Evolutionary conservation across 73 alveolate genomes (phyloP).

Genomic region (Paramecium caudatum): DNA sequence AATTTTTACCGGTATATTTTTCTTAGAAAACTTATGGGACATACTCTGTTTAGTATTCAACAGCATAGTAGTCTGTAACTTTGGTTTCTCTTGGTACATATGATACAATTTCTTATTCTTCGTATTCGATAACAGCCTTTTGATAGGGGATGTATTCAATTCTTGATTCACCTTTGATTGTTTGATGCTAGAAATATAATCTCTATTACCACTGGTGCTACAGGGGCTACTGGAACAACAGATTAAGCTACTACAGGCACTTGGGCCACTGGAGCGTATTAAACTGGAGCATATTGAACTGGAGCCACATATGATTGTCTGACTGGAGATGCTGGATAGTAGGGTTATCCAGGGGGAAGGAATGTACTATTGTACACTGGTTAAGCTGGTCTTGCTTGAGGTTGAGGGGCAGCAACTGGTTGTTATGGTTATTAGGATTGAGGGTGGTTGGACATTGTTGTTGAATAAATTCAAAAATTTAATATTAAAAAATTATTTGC

Average conservation of each 20-base stretch:
- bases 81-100: conserved; percentile 76
- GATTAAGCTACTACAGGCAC: background rate
- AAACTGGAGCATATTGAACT: conserved; percentile 41
- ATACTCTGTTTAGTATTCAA: conserved; percentile 75
- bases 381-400: background rate
- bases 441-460: conserved; percentile 17
- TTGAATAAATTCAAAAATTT: conserved; percentile 32
- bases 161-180: conserved; percentile 78
- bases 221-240: conserved; percentile 8
- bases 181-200: background rate
- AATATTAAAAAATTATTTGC: background rate
- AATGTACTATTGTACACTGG: background rate
- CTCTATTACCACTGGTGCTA: conserved; percentile 28
- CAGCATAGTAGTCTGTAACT: conserved; percentile 77
- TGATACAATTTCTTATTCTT: conserved; percentile 67
- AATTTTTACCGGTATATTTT: conserved; percentile 65
- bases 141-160: conserved; percentile 75
- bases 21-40: conserved; percentile 75
- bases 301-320: conserved; percentile 60
- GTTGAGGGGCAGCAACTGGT: conserved; percentile 16
- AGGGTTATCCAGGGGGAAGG: background rate
- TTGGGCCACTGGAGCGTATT: background rate
- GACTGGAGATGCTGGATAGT: conserved; percentile 58
- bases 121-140: conserved; percentile 75
- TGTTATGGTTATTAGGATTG: conserved; percentile 11